These are phyloP conservation scores for Monosporascus sp. DNA, from an alignment of 2,329 filamentous ascomycete genomes.

Conservation along the genomic window DNA sequence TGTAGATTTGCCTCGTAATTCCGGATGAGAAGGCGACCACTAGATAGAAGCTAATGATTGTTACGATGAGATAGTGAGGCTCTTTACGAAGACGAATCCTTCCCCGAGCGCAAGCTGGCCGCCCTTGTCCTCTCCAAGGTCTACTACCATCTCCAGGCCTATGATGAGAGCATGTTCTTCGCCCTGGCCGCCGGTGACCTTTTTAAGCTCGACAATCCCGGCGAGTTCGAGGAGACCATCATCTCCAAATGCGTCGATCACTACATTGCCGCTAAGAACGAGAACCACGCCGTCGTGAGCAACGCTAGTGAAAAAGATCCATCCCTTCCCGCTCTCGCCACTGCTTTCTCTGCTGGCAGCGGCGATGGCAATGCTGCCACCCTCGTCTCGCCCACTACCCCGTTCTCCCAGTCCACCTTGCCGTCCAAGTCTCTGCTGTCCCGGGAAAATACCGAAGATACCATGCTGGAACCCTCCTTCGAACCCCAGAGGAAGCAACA, in stretches of 20 bases:
- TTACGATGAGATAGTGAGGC: slow-evolving; percentile 63
- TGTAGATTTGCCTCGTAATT: no score
- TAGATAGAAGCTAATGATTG: slow-evolving; percentile 11
- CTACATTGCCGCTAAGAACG: slow-evolving; percentile 73
- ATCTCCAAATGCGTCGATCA: slow-evolving; percentile 98
- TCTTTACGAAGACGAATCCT: slow-evolving; percentile 92
- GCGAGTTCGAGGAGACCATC: slow-evolving; percentile 98
- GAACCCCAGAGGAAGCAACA: slow-evolving; percentile 48
- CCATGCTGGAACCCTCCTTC: slow-evolving; percentile 54
- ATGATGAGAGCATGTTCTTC: slow-evolving; percentile 99
- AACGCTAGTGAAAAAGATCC: slow-evolving; percentile 22
- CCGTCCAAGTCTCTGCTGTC: slow-evolving; percentile 95
- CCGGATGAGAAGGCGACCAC: neutral
- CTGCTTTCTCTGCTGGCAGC: slow-evolving; percentile 66
- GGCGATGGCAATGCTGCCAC: slow-evolving; percentile 64
- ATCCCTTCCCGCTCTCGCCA: slow-evolving; percentile 66
- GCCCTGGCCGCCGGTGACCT: slow-evolving; percentile 90
- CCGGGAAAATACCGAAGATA: slow-evolving; percentile 64
- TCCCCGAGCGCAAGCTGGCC: slow-evolving; percentile 88
- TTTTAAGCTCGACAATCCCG: slow-evolving; percentile 84
- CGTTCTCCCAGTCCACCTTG: slow-evolving; percentile 88
- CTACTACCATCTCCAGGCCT: slow-evolving; percentile 97
- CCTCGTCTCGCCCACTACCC: slow-evolving; percentile 82
- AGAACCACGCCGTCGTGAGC: slow-evolving; percentile 43
- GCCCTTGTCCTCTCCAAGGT: slow-evolving; percentile 95